phyloP scores from a whole-genome alignment of 192 early-diverging fungal genomes.

The Dispira simplex region DNA sequence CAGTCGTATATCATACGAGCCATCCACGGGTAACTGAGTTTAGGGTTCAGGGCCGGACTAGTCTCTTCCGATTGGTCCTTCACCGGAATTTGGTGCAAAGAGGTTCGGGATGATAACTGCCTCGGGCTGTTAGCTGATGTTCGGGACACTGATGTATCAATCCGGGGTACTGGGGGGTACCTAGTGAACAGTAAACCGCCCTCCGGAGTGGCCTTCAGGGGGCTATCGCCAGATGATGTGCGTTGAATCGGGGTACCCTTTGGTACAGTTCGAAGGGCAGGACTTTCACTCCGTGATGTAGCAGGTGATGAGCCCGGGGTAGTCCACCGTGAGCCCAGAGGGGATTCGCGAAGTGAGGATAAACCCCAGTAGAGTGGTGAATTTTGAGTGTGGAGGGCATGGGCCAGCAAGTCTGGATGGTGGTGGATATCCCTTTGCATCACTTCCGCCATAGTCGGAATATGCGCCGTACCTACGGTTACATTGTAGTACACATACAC shows the following conservation, averaged over 20 bases:
- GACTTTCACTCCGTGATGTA: too few species aligned
- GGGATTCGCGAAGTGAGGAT: not conserved
- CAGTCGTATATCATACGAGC: constrained; percentile 4
- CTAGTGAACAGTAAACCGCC: too few species aligned
- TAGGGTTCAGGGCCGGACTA: not conserved
- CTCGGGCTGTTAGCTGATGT: not conserved
- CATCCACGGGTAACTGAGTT: not conserved
- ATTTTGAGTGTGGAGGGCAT: constrained; percentile 6
- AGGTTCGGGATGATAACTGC: not conserved
- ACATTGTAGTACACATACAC: constrained; percentile 8
- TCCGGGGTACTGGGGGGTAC: constrained; percentile 8
- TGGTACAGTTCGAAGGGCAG: too few species aligned
- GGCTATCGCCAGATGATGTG: not conserved
- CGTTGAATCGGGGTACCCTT: too few species aligned
- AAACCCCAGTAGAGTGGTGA: not conserved
- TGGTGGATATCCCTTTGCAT: not conserved
- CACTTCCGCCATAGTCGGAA: constrained; percentile 1
- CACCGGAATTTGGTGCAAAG: not conserved
- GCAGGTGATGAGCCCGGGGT: not conserved
- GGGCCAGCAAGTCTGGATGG: constrained; percentile 4
- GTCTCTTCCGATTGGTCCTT: not conserved
- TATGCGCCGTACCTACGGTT: not conserved
- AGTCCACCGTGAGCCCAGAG: not conserved
- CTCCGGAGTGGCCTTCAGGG: not conserved
- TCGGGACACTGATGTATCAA: constrained; percentile 11